A percentile compares a stretch with the other conserved stretches of the same genome.
phyloP scores from a whole-genome alignment of 1,284 basidiomycete species.

The Cerrena zonata region DNA sequence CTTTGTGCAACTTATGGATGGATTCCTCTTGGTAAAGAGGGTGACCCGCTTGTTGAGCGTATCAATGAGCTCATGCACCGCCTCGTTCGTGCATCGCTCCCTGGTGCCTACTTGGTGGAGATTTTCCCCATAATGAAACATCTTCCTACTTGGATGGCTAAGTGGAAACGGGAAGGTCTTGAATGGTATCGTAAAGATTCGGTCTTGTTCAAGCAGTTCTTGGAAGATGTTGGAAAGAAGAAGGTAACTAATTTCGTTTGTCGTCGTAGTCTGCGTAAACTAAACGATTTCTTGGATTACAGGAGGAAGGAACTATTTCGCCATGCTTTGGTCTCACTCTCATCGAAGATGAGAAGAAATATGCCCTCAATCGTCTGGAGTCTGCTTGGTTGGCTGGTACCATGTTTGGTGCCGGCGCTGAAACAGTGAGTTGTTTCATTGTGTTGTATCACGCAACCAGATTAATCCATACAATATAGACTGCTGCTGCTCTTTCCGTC shows the following conservation, averaged over 20 bases:
- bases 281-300: neutral
- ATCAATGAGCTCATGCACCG: conserved; percentile 16
- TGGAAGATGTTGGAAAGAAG: conserved; percentile 8
- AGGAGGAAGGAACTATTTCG: conserved; percentile 5
- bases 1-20: conserved; percentile 8
- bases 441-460: no score
- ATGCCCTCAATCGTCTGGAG: conserved; percentile 4
- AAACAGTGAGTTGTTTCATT: no score
- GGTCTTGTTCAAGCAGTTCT: conserved; percentile 14
- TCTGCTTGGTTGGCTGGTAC: conserved; percentile 5
- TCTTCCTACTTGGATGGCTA: conserved; percentile 19
- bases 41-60: conserved; percentile 8
- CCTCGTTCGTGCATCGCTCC: conserved; percentile 17
- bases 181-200: conserved; percentile 12
- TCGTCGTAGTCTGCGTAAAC: neutral
- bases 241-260: neutral
- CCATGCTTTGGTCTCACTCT: conserved; percentile 8
- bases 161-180: conserved; percentile 19
- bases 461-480: conserved; percentile 17
- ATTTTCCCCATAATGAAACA: conserved; percentile 17
- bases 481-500: neutral
- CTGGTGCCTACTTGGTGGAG: conserved; percentile 12
- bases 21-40: neutral
- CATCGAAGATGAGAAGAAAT: neutral
- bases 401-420: conserved; percentile 13